Percentiles rank a stretch among this genome's conserved stretches.
Evolutionary conservation across 805 yeast genomes (phyloP).

Genomic region (Lachancea thermotolerans): DNA sequence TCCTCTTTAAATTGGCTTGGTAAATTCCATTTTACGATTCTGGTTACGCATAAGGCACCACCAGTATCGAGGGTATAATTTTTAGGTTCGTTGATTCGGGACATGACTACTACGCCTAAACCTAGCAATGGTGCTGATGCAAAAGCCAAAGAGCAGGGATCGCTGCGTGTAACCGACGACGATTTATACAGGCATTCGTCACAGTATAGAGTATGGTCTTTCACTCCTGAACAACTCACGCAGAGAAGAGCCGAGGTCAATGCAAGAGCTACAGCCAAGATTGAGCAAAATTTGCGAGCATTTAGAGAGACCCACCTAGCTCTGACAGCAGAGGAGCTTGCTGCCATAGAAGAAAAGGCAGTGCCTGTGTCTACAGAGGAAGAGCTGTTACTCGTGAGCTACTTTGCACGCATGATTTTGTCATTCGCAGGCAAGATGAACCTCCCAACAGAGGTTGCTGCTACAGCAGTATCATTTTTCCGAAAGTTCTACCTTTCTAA

Average conservation of each 20-base stretch:
- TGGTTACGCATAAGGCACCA: too few relatives aligned
- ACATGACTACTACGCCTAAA: background rate
- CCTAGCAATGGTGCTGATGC: background rate
- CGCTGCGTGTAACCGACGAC: conserved; percentile 54
- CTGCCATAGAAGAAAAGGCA: conserved; percentile 25
- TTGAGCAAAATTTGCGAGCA: conserved; percentile 31
- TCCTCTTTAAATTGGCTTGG: too few relatives aligned
- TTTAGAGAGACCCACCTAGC: conserved; percentile 23
- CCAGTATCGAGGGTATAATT: too few relatives aligned
- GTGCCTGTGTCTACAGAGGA: conserved; percentile 57
- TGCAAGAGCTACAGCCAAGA: conserved; percentile 40
- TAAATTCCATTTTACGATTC: too few relatives aligned
- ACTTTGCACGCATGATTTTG: conserved; percentile 64
- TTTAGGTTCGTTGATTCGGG: too few relatives aligned
- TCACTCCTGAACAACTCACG: conserved; percentile 49
- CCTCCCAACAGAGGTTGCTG: conserved; percentile 80
- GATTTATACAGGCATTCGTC: conserved; percentile 84
- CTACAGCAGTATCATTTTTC: conserved; percentile 81
- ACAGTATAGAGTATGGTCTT: conserved; percentile 85
- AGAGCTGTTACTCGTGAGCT: conserved; percentile 59
- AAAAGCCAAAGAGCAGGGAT: background rate
- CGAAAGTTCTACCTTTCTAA: conserved; percentile 72
- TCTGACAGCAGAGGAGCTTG: conserved; percentile 29
- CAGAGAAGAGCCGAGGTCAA: conserved; percentile 46
- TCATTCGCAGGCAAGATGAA: conserved; percentile 66